phyloP scores from a whole-genome alignment of 2,329 filamentous ascomycete species.

The Pleurostoma richardsiae region DNA sequence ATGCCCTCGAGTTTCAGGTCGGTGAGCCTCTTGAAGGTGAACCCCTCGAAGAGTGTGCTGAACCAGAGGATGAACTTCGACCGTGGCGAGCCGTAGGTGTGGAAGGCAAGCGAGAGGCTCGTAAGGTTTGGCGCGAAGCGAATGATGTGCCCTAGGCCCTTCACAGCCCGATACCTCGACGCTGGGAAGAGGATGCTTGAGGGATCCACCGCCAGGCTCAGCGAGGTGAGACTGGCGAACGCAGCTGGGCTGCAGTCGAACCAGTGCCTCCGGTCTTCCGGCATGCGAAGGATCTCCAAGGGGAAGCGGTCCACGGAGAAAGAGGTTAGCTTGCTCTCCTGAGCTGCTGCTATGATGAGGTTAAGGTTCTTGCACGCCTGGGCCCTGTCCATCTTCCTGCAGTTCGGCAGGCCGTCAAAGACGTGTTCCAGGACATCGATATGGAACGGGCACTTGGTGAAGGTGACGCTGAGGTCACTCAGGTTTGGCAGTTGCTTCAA shows the following conservation, averaged over 20 bases:
- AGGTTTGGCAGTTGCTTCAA: conserved; percentile 33
- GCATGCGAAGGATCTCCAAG: conserved; percentile 32
- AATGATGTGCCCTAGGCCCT: conserved; percentile 35
- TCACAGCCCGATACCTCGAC: conserved; percentile 31
- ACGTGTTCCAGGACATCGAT: conserved; percentile 29
- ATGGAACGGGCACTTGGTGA: conserved; percentile 32
- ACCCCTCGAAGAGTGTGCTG: conserved; percentile 29
- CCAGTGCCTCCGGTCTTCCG: conserved; percentile 32
- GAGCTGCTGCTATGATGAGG: conserved; percentile 30
- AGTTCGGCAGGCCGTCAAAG: conserved; percentile 28
- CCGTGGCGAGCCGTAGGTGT: conserved; percentile 29
- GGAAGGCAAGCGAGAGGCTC: conserved; percentile 34
- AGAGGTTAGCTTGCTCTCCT: conserved; percentile 27
- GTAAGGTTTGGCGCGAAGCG: conserved; percentile 29
- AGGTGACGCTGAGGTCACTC: conserved; percentile 31
- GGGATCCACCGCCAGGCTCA: conserved; percentile 34
- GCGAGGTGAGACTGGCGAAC: conserved; percentile 31
- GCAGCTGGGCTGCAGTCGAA: conserved; percentile 30
- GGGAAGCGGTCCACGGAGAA: conserved; percentile 37
- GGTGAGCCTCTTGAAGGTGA: conserved; percentile 30
- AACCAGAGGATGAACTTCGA: conserved; percentile 36
- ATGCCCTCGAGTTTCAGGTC: conserved; percentile 38
- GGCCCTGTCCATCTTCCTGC: conserved; percentile 30
- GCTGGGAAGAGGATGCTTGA: conserved; percentile 28
- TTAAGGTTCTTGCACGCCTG: conserved; percentile 32